Evolutionary conservation across 441 rosid species (phyloP).

Genomic region (Theobroma grandiflorum): DNA sequence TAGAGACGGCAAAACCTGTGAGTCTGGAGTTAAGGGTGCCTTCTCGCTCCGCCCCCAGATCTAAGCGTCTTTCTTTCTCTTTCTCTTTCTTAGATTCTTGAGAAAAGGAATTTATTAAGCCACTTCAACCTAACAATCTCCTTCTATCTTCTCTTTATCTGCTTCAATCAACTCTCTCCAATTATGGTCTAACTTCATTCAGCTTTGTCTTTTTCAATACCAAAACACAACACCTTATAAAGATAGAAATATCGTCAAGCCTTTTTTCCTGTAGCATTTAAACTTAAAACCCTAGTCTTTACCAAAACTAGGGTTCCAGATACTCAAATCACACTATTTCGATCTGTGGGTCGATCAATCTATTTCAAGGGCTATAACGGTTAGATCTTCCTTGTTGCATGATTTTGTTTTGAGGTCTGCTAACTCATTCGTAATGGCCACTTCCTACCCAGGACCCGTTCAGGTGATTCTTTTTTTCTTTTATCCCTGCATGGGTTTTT

Average conservation of each 20-base stretch:
- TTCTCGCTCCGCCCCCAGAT: neutral
- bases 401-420: slow-evolving; percentile 40
- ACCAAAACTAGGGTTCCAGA: slow-evolving; percentile 17
- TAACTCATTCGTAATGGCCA: slow-evolving; percentile 47
- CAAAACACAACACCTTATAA: neutral
- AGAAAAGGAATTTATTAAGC: neutral
- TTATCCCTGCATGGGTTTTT: neutral
- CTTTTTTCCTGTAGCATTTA: neutral
- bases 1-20: neutral
- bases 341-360: slow-evolving; percentile 26
- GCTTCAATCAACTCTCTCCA: slow-evolving; percentile 7
- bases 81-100: neutral
- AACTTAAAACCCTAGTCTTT: slow-evolving; percentile 7
- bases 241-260: neutral
- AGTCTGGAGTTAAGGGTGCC: neutral
- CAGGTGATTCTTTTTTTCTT: slow-evolving; percentile 46
- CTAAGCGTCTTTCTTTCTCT: neutral
- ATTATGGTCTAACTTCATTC: neutral
- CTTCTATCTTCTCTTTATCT: neutral
- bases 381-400: slow-evolving; percentile 33
- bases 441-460: slow-evolving; percentile 60
- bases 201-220: neutral
- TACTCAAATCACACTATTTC: neutral
- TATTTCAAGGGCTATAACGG: neutral
- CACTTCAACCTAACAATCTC: neutral